phyloP scores from a whole-genome alignment of 1,284 basidiomycete species.

The Trichosporon ovoides region DNA sequence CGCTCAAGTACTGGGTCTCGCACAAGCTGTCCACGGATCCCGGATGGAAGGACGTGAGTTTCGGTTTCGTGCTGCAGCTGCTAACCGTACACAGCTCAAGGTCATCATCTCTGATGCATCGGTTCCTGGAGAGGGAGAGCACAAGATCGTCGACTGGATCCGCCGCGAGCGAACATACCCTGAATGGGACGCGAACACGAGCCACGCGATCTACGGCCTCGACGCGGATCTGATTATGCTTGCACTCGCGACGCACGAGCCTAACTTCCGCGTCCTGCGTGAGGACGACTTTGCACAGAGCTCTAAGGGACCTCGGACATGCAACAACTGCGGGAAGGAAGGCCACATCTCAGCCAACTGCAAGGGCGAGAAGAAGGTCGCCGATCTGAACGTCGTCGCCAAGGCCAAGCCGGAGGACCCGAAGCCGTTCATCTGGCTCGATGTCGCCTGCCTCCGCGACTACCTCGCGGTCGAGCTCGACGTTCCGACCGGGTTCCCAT shows the following conservation, averaged over 20 bases:
- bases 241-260: slow-evolving; percentile 94
- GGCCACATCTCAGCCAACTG: slow-evolving; percentile 94
- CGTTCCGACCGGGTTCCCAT: slow-evolving; percentile 75
- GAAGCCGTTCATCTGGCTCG: slow-evolving; percentile 99
- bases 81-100: slow-evolving; percentile 59
- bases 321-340: slow-evolving; percentile 86
- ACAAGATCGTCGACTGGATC: slow-evolving; percentile 99
- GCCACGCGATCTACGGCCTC: slow-evolving; percentile 95
- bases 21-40: slow-evolving; percentile 92
- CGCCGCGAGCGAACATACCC: slow-evolving; percentile 80
- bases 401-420: slow-evolving; percentile 65
- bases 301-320: slow-evolving; percentile 59
- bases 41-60: slow-evolving; percentile 82
- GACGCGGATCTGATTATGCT: slow-evolving; percentile 99
- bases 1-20: slow-evolving; percentile 92
- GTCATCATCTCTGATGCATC: slow-evolving; percentile 96
- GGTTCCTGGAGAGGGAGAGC: slow-evolving; percentile 97
- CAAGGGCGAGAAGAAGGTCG: slow-evolving; percentile 56
- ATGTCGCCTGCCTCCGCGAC: slow-evolving; percentile 90
- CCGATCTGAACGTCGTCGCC: slow-evolving; percentile 56
- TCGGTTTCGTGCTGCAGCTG: not conserved
- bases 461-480: slow-evolving; percentile 95
- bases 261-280: slow-evolving; percentile 91
- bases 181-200: slow-evolving; percentile 89
- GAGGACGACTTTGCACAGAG: slow-evolving; percentile 95